These are phyloP conservation scores for Excoecaria cochinchinensis DNA, from an alignment of 345 rosid genomes.

Conservation along the genomic window DNA sequence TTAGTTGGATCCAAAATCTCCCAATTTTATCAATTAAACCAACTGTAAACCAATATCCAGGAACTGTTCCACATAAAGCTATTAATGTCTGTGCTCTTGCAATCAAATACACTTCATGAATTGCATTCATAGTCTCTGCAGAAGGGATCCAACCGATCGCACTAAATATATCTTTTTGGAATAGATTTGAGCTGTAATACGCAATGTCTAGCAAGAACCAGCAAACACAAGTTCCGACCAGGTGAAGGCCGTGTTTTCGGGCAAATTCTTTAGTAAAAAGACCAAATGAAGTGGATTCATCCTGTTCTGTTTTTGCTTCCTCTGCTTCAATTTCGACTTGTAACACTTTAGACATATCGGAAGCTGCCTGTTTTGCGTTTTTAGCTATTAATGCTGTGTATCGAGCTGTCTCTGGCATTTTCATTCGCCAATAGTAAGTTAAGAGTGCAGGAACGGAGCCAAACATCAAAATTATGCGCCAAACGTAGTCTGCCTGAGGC, in stretches of 20 bases:
- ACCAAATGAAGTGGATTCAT: conserved; percentile 11
- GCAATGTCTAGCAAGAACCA: conserved; percentile 25
- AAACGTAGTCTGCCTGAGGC: conserved; percentile 20
- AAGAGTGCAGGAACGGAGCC: conserved; percentile 18
- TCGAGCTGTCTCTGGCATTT: conserved; percentile 29
- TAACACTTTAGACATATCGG: conserved; percentile 27
- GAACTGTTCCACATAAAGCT: conserved; percentile 22
- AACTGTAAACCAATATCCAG: conserved; percentile 24
- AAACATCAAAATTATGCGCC: conserved; percentile 26
- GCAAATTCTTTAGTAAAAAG: conserved; percentile 17
- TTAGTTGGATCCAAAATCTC: conserved; percentile 16
- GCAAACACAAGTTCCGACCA: conserved; percentile 13
- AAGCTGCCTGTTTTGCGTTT: conserved; percentile 22
- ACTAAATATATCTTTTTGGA: conserved; percentile 23
- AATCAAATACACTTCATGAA: conserved; percentile 13
- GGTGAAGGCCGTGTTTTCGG: conserved; percentile 12
- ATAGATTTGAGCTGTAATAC: conserved; percentile 19
- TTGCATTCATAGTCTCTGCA: conserved; percentile 19
- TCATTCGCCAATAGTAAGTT: conserved; percentile 26
- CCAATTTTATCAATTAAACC: conserved; percentile 17
- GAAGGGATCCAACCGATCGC: conserved; percentile 23
- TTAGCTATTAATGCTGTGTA: conserved; percentile 25
- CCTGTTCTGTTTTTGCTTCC: conserved; percentile 7
- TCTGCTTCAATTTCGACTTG: conserved; percentile 19
- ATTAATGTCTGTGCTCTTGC: conserved; percentile 24